Percentiles rank a stretch among this genome's conserved stretches.
These are phyloP conservation scores for Phyllosticta capitalensis DNA, from an alignment of 2,329 filamentous ascomycete genomes.

Conservation along the genomic window DNA sequence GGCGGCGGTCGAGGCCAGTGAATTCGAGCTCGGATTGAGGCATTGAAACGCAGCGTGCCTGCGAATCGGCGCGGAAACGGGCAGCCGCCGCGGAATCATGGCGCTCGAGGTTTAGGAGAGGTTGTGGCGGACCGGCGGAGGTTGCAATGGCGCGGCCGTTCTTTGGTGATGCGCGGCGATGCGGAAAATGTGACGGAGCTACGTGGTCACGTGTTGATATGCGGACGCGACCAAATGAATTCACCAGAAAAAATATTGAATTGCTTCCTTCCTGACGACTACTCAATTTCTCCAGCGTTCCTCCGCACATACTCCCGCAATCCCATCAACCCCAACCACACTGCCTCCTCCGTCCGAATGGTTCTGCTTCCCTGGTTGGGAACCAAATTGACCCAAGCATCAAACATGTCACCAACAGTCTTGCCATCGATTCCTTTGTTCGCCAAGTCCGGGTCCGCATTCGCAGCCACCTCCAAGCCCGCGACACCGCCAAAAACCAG, in stretches of 20 bases:
- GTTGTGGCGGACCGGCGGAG: neutral
- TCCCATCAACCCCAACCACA: constrained; percentile 66
- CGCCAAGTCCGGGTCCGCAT: constrained; percentile 49
- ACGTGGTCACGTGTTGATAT: neutral
- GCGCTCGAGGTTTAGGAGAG: neutral
- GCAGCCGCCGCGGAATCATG: neutral
- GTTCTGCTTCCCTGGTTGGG: constrained; percentile 73
- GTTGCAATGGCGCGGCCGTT: neutral
- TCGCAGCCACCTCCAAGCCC: constrained; percentile 66
- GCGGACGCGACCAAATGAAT: neutral
- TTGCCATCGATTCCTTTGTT: constrained; percentile 54
- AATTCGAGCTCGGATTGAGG: neutral
- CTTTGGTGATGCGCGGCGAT: neutral
- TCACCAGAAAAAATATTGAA: too few species aligned
- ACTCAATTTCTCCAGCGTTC: neutral
- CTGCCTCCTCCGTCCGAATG: constrained; percentile 74
- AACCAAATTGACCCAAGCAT: constrained; percentile 74
- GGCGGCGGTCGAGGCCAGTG: neutral
- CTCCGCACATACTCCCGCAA: constrained; percentile 37
- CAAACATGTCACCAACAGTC: constrained; percentile 63
- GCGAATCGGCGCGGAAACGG: neutral
- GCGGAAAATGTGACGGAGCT: neutral
- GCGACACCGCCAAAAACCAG: constrained; percentile 74
- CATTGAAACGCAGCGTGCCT: neutral
- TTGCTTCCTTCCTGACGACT: too few species aligned